Evolutionary conservation across 345 rosid species (phyloP).

Genomic region (Cochlearia excelsa): DNA sequence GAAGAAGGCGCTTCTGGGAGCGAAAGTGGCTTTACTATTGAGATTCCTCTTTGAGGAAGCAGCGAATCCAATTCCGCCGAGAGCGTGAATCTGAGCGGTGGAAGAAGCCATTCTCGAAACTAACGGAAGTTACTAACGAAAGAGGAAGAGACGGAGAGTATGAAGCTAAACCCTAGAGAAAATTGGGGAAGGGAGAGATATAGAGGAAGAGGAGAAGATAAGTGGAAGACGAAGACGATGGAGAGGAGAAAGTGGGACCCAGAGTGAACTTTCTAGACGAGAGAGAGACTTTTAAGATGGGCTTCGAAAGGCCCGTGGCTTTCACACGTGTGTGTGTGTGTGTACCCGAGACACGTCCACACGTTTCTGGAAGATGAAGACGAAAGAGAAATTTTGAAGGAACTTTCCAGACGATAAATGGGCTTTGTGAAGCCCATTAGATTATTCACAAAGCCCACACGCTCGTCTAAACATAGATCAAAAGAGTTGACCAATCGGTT

Average conservation of each 20-base stretch:
- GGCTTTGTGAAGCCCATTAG: no score
- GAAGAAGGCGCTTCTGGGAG: slow-evolving; percentile 51
- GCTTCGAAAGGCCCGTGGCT: not conserved
- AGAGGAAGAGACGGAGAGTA: not conserved
- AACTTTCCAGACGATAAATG: no score
- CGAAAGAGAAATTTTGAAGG: no score
- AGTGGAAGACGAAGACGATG: slow-evolving; percentile 8
- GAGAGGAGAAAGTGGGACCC: slow-evolving; percentile 6
- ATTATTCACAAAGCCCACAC: no score
- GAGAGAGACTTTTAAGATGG: not conserved
- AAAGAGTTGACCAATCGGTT: no score
- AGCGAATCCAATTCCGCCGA: slow-evolving; percentile 49
- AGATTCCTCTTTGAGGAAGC: slow-evolving; percentile 29
- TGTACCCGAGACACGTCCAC: no score
- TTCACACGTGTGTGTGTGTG: no score
- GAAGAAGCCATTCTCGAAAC: slow-evolving; percentile 59
- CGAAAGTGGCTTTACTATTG: slow-evolving; percentile 8
- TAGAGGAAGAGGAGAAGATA: slow-evolving; percentile 29
- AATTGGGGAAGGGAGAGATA: not conserved
- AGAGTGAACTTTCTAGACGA: slow-evolving; percentile 16
- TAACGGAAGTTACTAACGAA: not conserved
- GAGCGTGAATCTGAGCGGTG: slow-evolving; percentile 68
- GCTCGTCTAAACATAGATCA: no score
- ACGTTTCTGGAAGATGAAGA: no score
- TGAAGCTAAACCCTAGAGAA: not conserved